These are phyloP conservation scores for Colletotrichum eremochloae DNA, from an alignment of 2,329 filamentous ascomycete species.

Conservation along the genomic window DNA sequence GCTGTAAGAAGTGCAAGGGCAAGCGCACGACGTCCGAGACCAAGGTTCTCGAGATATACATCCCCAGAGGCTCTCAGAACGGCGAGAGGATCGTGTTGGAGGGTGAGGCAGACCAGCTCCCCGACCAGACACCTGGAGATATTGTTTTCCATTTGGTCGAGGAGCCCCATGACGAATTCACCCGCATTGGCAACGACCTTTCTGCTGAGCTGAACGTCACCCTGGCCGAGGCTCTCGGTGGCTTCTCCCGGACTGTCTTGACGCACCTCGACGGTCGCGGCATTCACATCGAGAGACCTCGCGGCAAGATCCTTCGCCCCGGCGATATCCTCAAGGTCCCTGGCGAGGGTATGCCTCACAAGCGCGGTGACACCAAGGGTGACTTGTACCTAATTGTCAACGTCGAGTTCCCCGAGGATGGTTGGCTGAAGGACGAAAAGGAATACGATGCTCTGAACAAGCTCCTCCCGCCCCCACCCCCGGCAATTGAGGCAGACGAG, in stretches of 20 bases:
- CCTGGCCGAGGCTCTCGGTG: slow-evolving; percentile 85
- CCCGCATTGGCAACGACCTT: slow-evolving; percentile 86
- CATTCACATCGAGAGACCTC: slow-evolving; percentile 82
- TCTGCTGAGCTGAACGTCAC: slow-evolving; percentile 85
- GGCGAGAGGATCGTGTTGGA: slow-evolving; percentile 92
- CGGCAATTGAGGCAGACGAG: slow-evolving; percentile 76
- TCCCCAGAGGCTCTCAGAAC: slow-evolving; percentile 86
- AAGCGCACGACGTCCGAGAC: slow-evolving; percentile 87
- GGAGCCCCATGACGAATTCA: slow-evolving; percentile 84
- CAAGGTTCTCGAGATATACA: slow-evolving; percentile 97
- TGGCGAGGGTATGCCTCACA: slow-evolving; percentile 95
- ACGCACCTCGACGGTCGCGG: slow-evolving; percentile 95
- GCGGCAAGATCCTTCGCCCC: slow-evolving; percentile 85
- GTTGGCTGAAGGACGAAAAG: slow-evolving; percentile 82
- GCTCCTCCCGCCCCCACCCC: slow-evolving; percentile 76
- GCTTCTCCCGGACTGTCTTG: slow-evolving; percentile 90
- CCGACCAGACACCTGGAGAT: slow-evolving; percentile 90
- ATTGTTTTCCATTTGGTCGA: slow-evolving; percentile 92
- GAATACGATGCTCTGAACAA: slow-evolving; percentile 79
- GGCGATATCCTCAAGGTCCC: slow-evolving; percentile 86
- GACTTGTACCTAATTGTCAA: slow-evolving; percentile 90
- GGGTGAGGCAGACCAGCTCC: slow-evolving; percentile 93
- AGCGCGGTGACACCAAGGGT: slow-evolving; percentile 85
- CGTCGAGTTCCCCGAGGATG: slow-evolving; percentile 89
- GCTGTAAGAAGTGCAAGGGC: slow-evolving; percentile 99